These are phyloP conservation scores for Umbelopsis sp. DNA, from an alignment of 371 early-diverging fungal genomes.

Conservation along the genomic window DNA sequence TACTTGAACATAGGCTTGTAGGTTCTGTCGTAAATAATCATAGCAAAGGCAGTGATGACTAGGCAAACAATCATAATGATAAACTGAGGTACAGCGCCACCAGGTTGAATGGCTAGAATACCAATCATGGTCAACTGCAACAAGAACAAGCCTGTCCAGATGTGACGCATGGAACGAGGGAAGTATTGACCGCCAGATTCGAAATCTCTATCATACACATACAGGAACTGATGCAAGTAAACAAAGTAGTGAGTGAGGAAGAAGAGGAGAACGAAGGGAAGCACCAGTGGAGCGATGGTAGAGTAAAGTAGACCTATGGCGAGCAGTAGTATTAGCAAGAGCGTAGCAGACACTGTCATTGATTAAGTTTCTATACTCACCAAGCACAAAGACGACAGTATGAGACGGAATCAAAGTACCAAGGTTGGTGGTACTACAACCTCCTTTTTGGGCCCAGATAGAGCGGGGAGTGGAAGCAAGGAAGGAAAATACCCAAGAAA, in stretches of 20 bases:
- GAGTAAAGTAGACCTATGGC: constrained; percentile 74
- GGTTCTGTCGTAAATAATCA: constrained; percentile 61
- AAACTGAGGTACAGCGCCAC: constrained; percentile 47
- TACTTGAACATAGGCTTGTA: constrained; percentile 71
- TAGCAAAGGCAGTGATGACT: constrained; percentile 48
- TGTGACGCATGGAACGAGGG: constrained; percentile 68
- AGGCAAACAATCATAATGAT: constrained; percentile 59
- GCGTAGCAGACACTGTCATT: neutral
- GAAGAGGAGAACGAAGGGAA: constrained; percentile 76
- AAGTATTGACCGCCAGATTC: constrained; percentile 75
- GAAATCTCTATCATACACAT: constrained; percentile 66
- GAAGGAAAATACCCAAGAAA: constrained; percentile 66
- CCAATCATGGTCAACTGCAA: constrained; percentile 73
- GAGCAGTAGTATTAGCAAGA: neutral
- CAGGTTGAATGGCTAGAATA: constrained; percentile 62
- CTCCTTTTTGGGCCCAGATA: constrained; percentile 55
- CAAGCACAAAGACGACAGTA: constrained; percentile 67
- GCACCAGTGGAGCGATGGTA: constrained; percentile 79
- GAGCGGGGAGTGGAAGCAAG: constrained; percentile 80
- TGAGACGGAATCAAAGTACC: constrained; percentile 64
- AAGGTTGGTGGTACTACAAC: constrained; percentile 44
- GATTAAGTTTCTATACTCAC: constrained; percentile 20
- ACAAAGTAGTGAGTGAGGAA: constrained; percentile 76
- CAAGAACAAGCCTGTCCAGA: constrained; percentile 70
- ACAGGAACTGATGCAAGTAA: constrained; percentile 81